Evolutionary conservation across 208 protist genomes (phyloP).

Genomic region (Trypanosoma vivax): DNA sequence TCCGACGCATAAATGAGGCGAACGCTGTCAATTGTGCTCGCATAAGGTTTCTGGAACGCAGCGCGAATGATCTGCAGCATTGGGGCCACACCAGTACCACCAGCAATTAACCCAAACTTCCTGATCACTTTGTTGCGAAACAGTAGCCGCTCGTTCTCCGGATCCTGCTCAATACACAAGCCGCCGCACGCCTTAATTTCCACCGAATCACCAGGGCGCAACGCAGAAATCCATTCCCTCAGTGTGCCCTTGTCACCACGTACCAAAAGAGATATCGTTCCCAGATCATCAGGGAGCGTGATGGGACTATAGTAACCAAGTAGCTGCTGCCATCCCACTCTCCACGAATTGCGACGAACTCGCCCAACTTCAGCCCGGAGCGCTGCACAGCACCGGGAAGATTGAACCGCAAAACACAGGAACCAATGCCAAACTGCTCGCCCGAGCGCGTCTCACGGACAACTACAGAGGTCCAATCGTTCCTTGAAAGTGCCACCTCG

Average conservation of each 20-base stretch:
- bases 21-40: constrained; percentile 43
- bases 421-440: constrained; percentile 48
- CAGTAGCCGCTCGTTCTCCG: constrained; percentile 36
- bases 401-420: constrained; percentile 55
- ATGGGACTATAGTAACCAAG: constrained; percentile 68
- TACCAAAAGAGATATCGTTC: constrained; percentile 41
- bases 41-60: constrained; percentile 37
- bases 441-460: constrained; percentile 41
- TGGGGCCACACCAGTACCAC: constrained; percentile 63
- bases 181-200: constrained; percentile 61
- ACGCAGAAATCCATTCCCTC: constrained; percentile 49
- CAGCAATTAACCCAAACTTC: constrained; percentile 49
- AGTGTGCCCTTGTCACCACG: constrained; percentile 59
- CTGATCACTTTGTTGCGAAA: constrained; percentile 35
- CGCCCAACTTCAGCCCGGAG: constrained; percentile 46
- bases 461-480: constrained; percentile 44
- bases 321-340: constrained; percentile 44
- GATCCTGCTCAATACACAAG: constrained; percentile 34
- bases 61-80: constrained; percentile 78
- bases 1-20: constrained; percentile 58
- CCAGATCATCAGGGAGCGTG: constrained; percentile 48
- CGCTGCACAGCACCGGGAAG: constrained; percentile 46
- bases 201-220: constrained; percentile 61
- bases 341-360: constrained; percentile 59
- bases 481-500: constrained; percentile 22